phyloP scores from a whole-genome alignment of 2,329 filamentous ascomycete species.

The Aspergillus alliaceus region DNA sequence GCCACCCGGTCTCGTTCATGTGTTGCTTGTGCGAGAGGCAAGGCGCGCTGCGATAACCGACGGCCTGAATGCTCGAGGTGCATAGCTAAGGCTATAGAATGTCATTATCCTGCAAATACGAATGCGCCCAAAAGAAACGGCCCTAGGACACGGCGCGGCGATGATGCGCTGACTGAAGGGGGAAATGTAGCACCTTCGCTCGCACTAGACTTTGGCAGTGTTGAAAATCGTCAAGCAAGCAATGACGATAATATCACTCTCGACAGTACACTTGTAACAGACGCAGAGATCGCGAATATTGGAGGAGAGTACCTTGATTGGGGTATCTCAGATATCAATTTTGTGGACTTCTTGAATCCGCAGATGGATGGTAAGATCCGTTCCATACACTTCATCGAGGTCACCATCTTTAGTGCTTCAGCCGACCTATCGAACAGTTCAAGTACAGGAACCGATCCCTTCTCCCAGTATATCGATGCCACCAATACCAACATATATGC shows the following conservation, averaged over 20 bases:
- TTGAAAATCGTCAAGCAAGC: background rate
- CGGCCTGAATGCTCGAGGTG: conserved; percentile 43
- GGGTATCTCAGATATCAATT: background rate
- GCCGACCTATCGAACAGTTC: background rate
- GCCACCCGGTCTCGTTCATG: conserved; percentile 36
- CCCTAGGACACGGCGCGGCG: too few relatives aligned
- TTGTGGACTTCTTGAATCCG: background rate
- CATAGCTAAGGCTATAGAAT: conserved; percentile 33
- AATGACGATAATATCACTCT: background rate
- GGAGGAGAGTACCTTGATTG: background rate
- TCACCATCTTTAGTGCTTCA: background rate
- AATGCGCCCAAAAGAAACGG: conserved; percentile 1
- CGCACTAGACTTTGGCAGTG: background rate
- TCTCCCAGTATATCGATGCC: background rate
- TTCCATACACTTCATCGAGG: background rate
- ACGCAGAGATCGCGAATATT: background rate
- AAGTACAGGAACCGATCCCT: background rate
- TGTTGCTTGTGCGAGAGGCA: conserved; percentile 37
- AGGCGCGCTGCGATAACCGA: conserved; percentile 41
- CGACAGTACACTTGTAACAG: background rate
- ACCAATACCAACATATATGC: background rate
- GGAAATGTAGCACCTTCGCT: background rate
- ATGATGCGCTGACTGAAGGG: background rate
- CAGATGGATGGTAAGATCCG: background rate
- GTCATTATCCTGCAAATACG: conserved; percentile 36